Evolutionary conservation across 257 asterid species (phyloP).

Genomic region (Fraxinus cuspidata): DNA sequence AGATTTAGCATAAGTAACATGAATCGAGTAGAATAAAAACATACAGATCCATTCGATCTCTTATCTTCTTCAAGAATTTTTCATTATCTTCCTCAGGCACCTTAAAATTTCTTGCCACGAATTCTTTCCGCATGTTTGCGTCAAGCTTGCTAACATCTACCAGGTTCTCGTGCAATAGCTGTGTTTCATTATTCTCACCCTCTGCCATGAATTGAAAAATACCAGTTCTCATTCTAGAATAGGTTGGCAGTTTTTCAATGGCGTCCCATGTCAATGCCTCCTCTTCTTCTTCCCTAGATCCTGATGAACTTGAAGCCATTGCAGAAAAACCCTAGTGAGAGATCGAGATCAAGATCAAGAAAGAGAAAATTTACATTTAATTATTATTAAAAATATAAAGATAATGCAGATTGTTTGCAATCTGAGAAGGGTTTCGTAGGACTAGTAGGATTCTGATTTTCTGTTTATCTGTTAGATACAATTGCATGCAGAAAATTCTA

Average conservation of each 20-base stretch:
- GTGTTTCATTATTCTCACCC: conserved; percentile 38
- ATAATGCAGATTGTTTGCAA: background rate
- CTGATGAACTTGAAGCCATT: background rate
- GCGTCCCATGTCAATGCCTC: conserved; percentile 94
- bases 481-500: too few species aligned
- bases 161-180: conserved; percentile 31
- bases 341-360: background rate
- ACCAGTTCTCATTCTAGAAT: conserved; percentile 20
- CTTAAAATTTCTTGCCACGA: conserved; percentile 50
- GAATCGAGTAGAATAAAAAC: conserved; percentile 19
- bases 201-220: conserved; percentile 35
- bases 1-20: background rate
- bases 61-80: conserved; percentile 53
- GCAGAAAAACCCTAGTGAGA: background rate
- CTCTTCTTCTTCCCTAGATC: conserved; percentile 53
- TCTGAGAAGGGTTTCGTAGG: background rate
- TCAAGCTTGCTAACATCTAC: conserved; percentile 48
- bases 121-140: conserved; percentile 39
- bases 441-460: too few species aligned
- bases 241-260: conserved; percentile 78
- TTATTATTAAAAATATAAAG: background rate
- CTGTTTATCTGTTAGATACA: too few species aligned
- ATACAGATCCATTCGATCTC: conserved; percentile 59
- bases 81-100: conserved; percentile 76
- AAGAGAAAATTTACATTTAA: background rate